Evolutionary conservation across 2,329 filamentous ascomycete genomes (phyloP).

Genomic region (Polytolypa hystricis): DNA sequence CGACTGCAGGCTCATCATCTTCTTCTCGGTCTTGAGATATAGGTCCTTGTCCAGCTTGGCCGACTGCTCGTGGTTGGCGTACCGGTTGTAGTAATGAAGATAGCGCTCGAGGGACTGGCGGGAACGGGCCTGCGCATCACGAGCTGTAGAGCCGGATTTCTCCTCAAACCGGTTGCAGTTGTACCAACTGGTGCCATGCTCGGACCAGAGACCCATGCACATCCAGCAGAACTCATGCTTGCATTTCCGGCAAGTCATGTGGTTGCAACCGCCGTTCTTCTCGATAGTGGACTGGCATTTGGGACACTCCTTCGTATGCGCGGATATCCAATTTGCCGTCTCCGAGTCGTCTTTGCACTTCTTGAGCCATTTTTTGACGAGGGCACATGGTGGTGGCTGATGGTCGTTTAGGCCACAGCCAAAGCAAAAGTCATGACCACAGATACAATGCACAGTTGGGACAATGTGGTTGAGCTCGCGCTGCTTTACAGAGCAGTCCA

Average conservation of each 20-base stretch:
- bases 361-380: conserved; percentile 94
- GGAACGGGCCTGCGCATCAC: conserved; percentile 84
- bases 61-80: conserved; percentile 97
- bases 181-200: conserved; percentile 98
- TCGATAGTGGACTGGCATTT: conserved; percentile 95
- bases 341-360: conserved; percentile 98
- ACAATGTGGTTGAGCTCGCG: conserved; percentile 77
- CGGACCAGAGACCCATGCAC: conserved; percentile 98
- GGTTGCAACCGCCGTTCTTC: conserved; percentile 96
- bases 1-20: conserved; percentile 93
- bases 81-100: conserved; percentile 96
- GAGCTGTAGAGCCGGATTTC: conserved; percentile 81
- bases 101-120: conserved; percentile 90
- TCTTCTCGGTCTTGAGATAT: conserved; percentile 92
- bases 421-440: conserved; percentile 86
- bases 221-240: conserved; percentile 99
- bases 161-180: conserved; percentile 97
- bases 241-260: conserved; percentile 95
- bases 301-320: conserved; percentile 96
- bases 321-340: conserved; percentile 98
- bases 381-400: conserved; percentile 78
- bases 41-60: conserved; percentile 95
- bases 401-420: conserved; percentile 84
- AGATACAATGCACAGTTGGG: conserved; percentile 77
- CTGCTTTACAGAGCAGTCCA: conserved; percentile 80